Evolutionary conservation across 345 rosid genomes (phyloP).

Genomic region (Adansonia digitata): DNA sequence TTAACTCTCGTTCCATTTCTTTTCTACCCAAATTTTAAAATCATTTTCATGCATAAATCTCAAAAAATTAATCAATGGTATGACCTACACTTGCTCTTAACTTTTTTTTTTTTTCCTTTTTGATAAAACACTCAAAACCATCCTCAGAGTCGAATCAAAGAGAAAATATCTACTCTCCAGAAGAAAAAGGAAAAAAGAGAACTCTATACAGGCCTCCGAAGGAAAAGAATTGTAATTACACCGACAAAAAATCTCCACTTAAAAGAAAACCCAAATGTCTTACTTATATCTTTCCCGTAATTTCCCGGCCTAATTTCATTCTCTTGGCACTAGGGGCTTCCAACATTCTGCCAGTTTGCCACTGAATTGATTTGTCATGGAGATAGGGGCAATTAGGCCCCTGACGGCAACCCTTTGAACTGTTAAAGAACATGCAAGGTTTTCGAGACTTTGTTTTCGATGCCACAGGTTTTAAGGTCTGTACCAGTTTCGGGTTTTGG

Average conservation of each 20-base stretch:
- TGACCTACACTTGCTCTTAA: neutral
- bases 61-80: neutral
- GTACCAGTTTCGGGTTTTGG: constrained; percentile 12
- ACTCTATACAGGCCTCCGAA: neutral
- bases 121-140: neutral
- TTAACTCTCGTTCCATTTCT: neutral
- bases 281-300: constrained; percentile 13
- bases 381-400: constrained; percentile 40
- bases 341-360: constrained; percentile 12
- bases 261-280: neutral
- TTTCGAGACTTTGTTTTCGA: constrained; percentile 28
- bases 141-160: neutral
- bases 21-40: neutral
- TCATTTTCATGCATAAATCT: no score
- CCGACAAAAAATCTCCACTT: neutral
- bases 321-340: constrained; percentile 43
- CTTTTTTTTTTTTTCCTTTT: no score
- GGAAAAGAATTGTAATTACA: neutral
- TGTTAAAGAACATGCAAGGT: constrained; percentile 40
- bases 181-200: no score
- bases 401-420: constrained; percentile 42
- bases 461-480: constrained; percentile 24
- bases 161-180: no score
- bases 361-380: constrained; percentile 35
- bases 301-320: constrained; percentile 28